phyloP scores from a whole-genome alignment of 495 filamentous ascomycete species.

The Choiromyces venosus region DNA sequence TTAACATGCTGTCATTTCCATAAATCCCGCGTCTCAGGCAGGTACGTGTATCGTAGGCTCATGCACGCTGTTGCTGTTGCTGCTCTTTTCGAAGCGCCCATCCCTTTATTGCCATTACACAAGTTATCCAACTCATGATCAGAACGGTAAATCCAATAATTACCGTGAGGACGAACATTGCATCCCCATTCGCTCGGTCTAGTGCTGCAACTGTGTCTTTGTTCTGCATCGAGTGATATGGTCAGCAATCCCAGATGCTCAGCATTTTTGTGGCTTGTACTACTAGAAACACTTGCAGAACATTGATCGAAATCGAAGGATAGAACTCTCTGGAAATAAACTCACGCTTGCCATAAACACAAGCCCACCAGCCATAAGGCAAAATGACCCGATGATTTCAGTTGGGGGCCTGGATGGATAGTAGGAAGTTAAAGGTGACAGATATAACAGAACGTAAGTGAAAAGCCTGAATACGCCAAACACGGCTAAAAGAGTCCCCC shows the following conservation, averaged over 20 bases:
- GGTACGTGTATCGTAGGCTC: not conserved
- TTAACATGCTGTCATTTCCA: not conserved
- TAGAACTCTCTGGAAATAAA: conserved; percentile 18
- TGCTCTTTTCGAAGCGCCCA: conserved; percentile 68
- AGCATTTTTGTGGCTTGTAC: not conserved
- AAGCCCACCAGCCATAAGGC: conserved; percentile 76
- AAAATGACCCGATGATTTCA: conserved; percentile 79
- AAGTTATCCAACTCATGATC: conserved; percentile 76
- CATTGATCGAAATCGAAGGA: not conserved
- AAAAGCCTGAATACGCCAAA: conserved; percentile 70
- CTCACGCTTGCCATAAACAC: conserved; percentile 91
- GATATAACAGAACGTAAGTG: conserved; percentile 74
- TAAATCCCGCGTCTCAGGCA: not conserved
- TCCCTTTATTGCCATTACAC: conserved; percentile 79
- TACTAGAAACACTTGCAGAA: not conserved
- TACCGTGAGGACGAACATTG: conserved; percentile 93
- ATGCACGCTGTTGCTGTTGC: not conserved
- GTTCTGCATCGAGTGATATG: conserved; percentile 46
- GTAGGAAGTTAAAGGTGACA: conserved; percentile 76
- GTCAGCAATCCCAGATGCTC: conserved; percentile 24
- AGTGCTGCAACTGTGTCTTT: conserved; percentile 70
- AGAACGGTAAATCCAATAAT: conserved; percentile 77
- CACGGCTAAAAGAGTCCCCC: conserved; percentile 80
- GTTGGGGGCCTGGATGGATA: conserved; percentile 87
- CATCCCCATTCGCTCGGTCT: conserved; percentile 66